phyloP scores from a whole-genome alignment of 1,284 basidiomycete species.

The Boletus chippewaensis region DNA sequence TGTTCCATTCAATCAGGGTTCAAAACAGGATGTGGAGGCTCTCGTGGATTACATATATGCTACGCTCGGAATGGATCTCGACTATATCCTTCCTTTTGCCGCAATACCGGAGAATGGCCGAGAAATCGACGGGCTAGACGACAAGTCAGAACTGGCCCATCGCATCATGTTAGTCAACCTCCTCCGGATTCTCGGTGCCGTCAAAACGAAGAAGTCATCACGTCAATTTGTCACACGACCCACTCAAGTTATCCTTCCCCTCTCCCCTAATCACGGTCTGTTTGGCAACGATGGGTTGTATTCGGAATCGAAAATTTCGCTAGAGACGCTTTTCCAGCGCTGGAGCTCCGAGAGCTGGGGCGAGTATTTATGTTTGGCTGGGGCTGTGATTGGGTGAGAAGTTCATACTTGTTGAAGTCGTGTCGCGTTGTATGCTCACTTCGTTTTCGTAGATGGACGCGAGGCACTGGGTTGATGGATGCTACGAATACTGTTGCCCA shows the following conservation, averaged over 20 bases:
- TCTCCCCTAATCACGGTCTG: slow-evolving; percentile 96
- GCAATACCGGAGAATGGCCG: slow-evolving; percentile 98
- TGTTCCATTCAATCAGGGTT: slow-evolving; percentile 98
- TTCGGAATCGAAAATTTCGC: slow-evolving; percentile 96
- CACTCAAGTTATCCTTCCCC: slow-evolving; percentile 94
- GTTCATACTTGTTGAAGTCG: slow-evolving; percentile 1
- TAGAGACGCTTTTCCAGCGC: slow-evolving; percentile 96
- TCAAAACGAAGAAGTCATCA: slow-evolving; percentile 97
- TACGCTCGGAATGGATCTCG: slow-evolving; percentile 89
- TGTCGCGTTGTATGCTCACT: slow-evolving; percentile 8
- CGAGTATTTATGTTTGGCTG: slow-evolving; percentile 95
- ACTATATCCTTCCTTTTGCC: slow-evolving; percentile 97
- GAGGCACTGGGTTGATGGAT: slow-evolving; percentile 97
- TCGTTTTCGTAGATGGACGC: slow-evolving; percentile 68
- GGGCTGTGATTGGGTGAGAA: slow-evolving; percentile 89
- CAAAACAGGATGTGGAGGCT: slow-evolving; percentile 95
- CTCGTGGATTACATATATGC: slow-evolving; percentile 98
- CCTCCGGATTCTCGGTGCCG: slow-evolving; percentile 89
- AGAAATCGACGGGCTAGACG: slow-evolving; percentile 95
- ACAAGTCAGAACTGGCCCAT: slow-evolving; percentile 96
- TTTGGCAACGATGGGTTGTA: slow-evolving; percentile 98
- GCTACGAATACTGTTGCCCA: slow-evolving; percentile 94
- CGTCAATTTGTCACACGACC: slow-evolving; percentile 95
- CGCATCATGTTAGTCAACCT: slow-evolving; percentile 96
- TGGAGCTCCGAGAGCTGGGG: slow-evolving; percentile 99